Evolutionary conservation across 805 yeast genomes (phyloP).

Genomic region (Scheffersomyces stipitis): DNA sequence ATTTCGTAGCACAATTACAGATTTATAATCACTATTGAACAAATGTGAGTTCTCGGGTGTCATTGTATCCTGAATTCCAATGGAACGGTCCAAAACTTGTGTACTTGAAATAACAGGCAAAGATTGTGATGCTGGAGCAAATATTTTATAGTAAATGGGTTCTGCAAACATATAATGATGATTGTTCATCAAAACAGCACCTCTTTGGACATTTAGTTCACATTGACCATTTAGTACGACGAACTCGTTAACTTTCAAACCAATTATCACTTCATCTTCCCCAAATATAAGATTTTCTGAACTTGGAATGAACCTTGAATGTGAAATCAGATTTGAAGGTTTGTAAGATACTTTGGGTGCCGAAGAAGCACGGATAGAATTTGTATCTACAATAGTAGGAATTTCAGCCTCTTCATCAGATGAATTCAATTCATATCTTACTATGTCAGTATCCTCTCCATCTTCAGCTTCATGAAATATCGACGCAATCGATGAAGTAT

Average conservation of each 20-base stretch:
- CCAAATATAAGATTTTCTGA: slow-evolving; percentile 37
- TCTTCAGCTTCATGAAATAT: slow-evolving; percentile 9
- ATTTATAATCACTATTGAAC: slow-evolving; percentile 39
- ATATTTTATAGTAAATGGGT: slow-evolving; percentile 24
- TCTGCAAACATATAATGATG: slow-evolving; percentile 20
- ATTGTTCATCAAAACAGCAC: slow-evolving; percentile 47
- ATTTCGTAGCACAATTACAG: slow-evolving; percentile 41
- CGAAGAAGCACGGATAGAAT: background rate
- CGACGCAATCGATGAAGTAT: slow-evolving; percentile 11
- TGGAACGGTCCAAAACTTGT: slow-evolving; percentile 31
- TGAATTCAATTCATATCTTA: slow-evolving; percentile 28
- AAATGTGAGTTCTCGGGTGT: slow-evolving; percentile 36
- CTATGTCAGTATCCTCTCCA: slow-evolving; percentile 13
- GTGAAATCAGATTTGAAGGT: background rate
- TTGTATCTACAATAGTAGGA: background rate
- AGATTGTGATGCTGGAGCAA: slow-evolving; percentile 36
- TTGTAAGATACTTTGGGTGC: background rate
- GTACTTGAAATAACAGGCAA: slow-evolving; percentile 47
- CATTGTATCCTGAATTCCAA: slow-evolving; percentile 18
- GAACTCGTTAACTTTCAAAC: slow-evolving; percentile 42
- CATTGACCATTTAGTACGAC: slow-evolving; percentile 51
- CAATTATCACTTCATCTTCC: slow-evolving; percentile 35
- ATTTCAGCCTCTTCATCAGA: slow-evolving; percentile 18
- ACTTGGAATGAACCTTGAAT: slow-evolving; percentile 38
- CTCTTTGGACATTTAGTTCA: slow-evolving; percentile 42